Percentiles rank a stretch among this genome's conserved stretches.
Evolutionary conservation across 2,329 filamentous ascomycete genomes (phyloP).

Genomic region (Colletotrichum sp.): DNA sequence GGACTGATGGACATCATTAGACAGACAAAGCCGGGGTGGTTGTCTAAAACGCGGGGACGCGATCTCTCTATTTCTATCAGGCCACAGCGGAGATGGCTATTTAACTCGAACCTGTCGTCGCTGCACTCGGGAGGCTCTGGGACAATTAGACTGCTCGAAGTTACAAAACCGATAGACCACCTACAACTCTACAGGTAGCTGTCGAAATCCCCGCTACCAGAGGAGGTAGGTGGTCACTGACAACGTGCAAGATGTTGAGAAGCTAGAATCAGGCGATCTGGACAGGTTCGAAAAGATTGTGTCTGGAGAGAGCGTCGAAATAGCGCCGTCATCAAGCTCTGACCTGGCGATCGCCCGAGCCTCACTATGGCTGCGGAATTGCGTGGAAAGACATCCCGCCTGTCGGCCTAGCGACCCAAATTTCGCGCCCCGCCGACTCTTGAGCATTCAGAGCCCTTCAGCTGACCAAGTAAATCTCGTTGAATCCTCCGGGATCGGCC

Average conservation of each 20-base stretch:
- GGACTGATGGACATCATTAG: neutral
- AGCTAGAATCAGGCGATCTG: neutral
- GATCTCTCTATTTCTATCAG: neutral
- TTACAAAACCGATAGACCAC: neutral
- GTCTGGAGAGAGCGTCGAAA: neutral
- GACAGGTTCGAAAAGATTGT: neutral
- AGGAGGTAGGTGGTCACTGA: neutral
- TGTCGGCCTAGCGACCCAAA: neutral
- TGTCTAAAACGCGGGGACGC: neutral
- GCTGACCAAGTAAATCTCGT: neutral
- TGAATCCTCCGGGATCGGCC: neutral
- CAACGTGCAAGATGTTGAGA: neutral
- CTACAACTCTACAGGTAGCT: neutral
- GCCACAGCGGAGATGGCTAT: neutral
- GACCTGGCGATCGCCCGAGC: neutral
- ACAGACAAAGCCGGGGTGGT: neutral
- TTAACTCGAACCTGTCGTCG: neutral
- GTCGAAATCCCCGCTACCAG: rapidly evolving
- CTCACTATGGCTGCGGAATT: neutral
- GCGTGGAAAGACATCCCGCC: neutral
- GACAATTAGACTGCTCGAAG: neutral
- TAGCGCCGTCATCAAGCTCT: neutral
- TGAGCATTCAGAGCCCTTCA: neutral
- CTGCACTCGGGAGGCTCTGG: neutral
- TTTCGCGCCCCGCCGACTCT: neutral